phyloP scores from a whole-genome alignment of 441 rosid genomes.

The Arabidopsis lyrata region DNA sequence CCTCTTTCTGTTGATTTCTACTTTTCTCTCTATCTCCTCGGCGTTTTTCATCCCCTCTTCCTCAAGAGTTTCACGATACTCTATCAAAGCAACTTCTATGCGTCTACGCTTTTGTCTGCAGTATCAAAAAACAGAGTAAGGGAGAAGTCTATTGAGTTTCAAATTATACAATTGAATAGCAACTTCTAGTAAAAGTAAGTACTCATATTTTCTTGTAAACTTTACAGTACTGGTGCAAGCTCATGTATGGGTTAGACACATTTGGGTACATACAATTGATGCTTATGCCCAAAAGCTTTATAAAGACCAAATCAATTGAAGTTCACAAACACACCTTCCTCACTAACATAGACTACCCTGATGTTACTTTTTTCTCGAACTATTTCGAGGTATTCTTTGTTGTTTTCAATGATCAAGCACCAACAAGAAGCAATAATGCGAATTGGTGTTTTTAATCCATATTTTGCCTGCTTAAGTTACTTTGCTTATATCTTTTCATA shows the following conservation, averaged over 20 bases:
- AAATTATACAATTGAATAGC: conserved; percentile 10
- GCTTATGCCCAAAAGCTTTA: neutral
- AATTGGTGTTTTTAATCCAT: conserved; percentile 18
- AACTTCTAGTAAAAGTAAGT: conserved; percentile 17
- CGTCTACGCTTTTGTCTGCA: conserved; percentile 92
- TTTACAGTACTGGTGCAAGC: neutral
- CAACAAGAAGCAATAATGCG: conserved; percentile 30
- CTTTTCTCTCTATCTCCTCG: conserved; percentile 94
- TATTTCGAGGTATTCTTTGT: conserved; percentile 3
- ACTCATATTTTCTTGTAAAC: conserved; percentile 11
- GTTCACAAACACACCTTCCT: neutral
- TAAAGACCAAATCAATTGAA: neutral
- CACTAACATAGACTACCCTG: conserved; percentile 23
- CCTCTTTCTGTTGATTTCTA: conserved; percentile 74
- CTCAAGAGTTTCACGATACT: conserved; percentile 95
- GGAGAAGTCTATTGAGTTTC: conserved; percentile 9
- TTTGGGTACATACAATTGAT: neutral
- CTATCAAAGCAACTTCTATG: conserved; percentile 93
- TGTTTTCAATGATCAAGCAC: neutral
- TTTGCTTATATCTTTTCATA: neutral
- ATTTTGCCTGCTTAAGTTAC: conserved; percentile 6
- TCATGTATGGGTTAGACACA: neutral
- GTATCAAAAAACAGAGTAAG: conserved; percentile 40
- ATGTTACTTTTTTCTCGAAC: neutral
- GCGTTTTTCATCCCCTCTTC: conserved; percentile 83